Conservation (phyloP, 2,329 filamentous ascomycete species). For the Colletotrichum spaethianum region DNA sequence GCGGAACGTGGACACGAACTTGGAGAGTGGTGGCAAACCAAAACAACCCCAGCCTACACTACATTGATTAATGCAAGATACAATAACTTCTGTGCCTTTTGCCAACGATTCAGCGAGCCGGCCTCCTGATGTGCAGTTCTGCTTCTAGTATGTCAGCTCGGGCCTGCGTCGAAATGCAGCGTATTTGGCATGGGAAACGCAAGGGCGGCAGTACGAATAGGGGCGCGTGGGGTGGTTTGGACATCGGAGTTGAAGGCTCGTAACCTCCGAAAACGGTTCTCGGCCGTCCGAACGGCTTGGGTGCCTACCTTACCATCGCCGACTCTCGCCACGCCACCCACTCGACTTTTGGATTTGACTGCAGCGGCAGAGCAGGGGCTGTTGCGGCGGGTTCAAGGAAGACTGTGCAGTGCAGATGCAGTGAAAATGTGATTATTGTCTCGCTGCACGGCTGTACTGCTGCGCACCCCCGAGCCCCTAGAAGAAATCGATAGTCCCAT, state of each 20-base stretch:
- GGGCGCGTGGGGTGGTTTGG: not conserved
- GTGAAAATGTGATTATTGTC: not conserved
- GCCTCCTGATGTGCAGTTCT: not conserved
- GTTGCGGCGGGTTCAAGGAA: not conserved
- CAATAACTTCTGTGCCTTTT: not conserved
- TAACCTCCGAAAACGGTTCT: conserved; percentile 20
- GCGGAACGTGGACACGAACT: conserved; percentile 2
- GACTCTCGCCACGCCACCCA: not conserved
- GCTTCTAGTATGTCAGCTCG: not conserved
- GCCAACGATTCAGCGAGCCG: not conserved
- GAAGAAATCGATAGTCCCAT: not conserved
- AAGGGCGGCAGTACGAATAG: not conserved
- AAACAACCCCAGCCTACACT: not conserved
- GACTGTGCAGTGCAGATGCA: not conserved
- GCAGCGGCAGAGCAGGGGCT: not conserved
- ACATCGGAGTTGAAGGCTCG: conserved; percentile 19
- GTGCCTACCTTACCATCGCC: not conserved
- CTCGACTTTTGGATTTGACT: not conserved
- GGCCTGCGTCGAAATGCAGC: not conserved
- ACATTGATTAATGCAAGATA: conserved; percentile 16
- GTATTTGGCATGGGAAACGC: not conserved
- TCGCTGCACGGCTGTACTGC: not conserved
- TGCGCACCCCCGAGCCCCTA: too few species aligned
- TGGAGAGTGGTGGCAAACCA: not conserved
- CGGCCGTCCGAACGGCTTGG: conserved; percentile 38